phyloP scores from a whole-genome alignment of 1,139 yeast genomes.

The Suhomyces anneliseae region DNA sequence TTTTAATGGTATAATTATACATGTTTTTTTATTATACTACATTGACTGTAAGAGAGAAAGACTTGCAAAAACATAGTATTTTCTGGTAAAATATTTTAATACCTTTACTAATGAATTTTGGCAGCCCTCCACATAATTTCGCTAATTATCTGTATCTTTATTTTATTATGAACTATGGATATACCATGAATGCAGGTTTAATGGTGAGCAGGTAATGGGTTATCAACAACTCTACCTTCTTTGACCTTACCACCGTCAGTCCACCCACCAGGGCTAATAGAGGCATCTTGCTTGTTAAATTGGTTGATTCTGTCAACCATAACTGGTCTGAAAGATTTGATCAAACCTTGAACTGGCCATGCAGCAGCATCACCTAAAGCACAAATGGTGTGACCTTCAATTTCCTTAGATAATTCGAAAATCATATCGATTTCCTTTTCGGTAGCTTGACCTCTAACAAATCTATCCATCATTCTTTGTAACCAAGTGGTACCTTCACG shows the following conservation, averaged over 20 bases:
- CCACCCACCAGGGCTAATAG: slow-evolving; percentile 77
- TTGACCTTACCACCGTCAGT: slow-evolving; percentile 57
- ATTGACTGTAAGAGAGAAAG: no score
- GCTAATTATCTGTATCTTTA: neutral
- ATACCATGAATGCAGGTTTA: slow-evolving; percentile 10
- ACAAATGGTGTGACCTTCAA: slow-evolving; percentile 89
- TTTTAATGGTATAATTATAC: no score
- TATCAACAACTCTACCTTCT: slow-evolving; percentile 67
- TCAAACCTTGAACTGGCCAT: slow-evolving; percentile 89
- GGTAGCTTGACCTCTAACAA: slow-evolving; percentile 74
- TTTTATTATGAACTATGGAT: neutral
- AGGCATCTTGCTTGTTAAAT: slow-evolving; percentile 45
- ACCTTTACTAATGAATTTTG: no score
- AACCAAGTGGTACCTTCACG: slow-evolving; percentile 93
- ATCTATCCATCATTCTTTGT: slow-evolving; percentile 78
- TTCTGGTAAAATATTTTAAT: no score
- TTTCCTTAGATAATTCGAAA: slow-evolving; percentile 75
- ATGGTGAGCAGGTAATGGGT: slow-evolving; percentile 54
- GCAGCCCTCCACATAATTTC: no score
- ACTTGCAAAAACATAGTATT: no score
- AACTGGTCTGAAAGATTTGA: slow-evolving; percentile 78
- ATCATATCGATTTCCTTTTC: slow-evolving; percentile 81
- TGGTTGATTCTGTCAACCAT: slow-evolving; percentile 70
- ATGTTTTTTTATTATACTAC: no score
- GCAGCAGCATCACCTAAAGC: slow-evolving; percentile 93